Conservation (phyloP, 768 basidiomycete genomes). For the Tulasnella sp. region DNA sequence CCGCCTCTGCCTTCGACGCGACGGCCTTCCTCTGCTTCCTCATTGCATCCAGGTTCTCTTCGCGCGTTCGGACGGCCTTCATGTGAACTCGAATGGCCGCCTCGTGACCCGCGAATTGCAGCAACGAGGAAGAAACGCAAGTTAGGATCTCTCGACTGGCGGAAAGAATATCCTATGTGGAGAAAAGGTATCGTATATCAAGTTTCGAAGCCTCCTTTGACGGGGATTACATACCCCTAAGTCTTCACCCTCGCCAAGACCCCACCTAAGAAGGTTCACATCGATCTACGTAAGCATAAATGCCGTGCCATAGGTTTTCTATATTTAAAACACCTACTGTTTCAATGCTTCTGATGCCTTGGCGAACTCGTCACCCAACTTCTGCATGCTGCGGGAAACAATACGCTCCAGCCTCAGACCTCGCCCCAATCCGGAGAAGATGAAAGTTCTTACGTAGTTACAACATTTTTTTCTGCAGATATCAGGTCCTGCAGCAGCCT, state of each 20-base stretch:
- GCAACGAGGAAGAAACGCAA: slow-evolving; percentile 56
- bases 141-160: slow-evolving; percentile 57
- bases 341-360: slow-evolving; percentile 66
- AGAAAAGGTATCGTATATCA: background rate
- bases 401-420: background rate
- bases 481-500: slow-evolving; percentile 81
- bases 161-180: slow-evolving; percentile 56
- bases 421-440: background rate
- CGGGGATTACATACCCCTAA: slow-evolving; percentile 44
- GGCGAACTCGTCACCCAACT: slow-evolving; percentile 49
- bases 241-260: slow-evolving; percentile 72
- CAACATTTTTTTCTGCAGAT: slow-evolving; percentile 72
- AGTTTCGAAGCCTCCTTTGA: background rate
- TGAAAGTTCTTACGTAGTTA: slow-evolving; percentile 47
- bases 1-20: slow-evolving; percentile 61
- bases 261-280: slow-evolving; percentile 34
- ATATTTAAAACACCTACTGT: slow-evolving; percentile 26
- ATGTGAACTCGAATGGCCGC: slow-evolving; percentile 57
- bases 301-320: background rate
- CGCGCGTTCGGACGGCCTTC: slow-evolving; percentile 73
- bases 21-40: slow-evolving; percentile 59
- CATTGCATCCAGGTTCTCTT: slow-evolving; percentile 72
- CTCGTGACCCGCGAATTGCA: slow-evolving; percentile 61
- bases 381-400: slow-evolving; percentile 41
- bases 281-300: background rate